Percentiles rank a stretch among this genome's conserved stretches.
phyloP scores from a whole-genome alignment of 2,329 filamentous ascomycete species.

The Colletotrichum sp. region DNA sequence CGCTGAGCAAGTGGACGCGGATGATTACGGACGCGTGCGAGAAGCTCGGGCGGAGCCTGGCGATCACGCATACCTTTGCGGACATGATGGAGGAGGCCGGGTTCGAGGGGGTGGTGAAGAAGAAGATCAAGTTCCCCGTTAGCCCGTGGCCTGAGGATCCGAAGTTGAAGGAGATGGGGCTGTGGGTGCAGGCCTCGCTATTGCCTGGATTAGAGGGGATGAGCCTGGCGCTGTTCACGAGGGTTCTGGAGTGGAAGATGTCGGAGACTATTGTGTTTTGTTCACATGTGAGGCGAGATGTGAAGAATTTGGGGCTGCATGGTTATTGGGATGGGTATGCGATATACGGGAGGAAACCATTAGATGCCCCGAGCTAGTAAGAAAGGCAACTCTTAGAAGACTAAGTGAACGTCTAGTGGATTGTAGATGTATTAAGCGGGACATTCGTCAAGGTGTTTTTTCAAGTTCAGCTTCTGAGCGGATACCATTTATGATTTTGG shows the following conservation, averaged over 20 bases:
- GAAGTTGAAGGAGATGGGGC: slow-evolving; percentile 43
- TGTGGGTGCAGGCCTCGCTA: slow-evolving; percentile 24
- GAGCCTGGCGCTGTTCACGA: slow-evolving; percentile 27
- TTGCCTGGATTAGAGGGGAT: slow-evolving; percentile 24
- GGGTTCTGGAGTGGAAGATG: slow-evolving; percentile 24
- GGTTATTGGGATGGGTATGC: slow-evolving; percentile 26
- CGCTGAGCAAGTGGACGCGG: slow-evolving; percentile 42
- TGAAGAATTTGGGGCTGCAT: slow-evolving; percentile 29
- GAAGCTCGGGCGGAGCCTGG: not conserved
- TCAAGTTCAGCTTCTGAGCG: no score
- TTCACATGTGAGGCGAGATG: slow-evolving; percentile 25
- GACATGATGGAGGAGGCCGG: slow-evolving; percentile 26
- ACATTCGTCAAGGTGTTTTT: not conserved
- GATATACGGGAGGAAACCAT: slow-evolving; percentile 10
- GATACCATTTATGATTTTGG: no score
- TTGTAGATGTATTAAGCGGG: not conserved
- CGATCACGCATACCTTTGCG: slow-evolving; percentile 21
- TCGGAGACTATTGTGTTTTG: slow-evolving; percentile 28
- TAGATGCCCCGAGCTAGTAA: not conserved
- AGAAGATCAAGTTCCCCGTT: slow-evolving; percentile 37
- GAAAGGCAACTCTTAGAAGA: not conserved
- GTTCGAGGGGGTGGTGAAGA: slow-evolving; percentile 31
- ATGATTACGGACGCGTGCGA: slow-evolving; percentile 37
- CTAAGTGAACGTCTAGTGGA: not conserved
- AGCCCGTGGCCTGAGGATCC: slow-evolving; percentile 46